Evolutionary conservation across 768 basidiomycete genomes (phyloP).

Genomic region (Russula sp.): DNA sequence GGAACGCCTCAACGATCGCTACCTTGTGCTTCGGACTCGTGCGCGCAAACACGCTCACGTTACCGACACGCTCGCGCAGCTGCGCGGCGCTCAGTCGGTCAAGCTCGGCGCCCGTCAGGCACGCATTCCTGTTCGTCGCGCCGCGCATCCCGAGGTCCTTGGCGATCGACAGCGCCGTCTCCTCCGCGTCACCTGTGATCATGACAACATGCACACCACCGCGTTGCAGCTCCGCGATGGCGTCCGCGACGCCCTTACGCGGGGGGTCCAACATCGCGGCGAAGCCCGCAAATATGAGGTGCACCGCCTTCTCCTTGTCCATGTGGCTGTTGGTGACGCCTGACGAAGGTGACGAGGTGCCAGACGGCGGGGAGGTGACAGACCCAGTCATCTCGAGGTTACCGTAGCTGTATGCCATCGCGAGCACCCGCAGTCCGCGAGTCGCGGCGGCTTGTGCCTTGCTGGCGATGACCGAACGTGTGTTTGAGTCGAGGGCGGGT

Average conservation of each 20-base stretch:
- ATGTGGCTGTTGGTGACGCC: slow-evolving; percentile 29
- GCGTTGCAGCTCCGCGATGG: slow-evolving; percentile 70
- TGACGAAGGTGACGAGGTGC: slow-evolving; percentile 26
- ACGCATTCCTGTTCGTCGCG: slow-evolving; percentile 33
- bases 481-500: slow-evolving; percentile 65
- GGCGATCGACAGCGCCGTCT: slow-evolving; percentile 86
- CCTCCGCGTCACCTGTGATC: slow-evolving; percentile 95
- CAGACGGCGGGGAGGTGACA: slow-evolving; percentile 21
- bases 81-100: slow-evolving; percentile 80
- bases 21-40: slow-evolving; percentile 98
- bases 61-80: slow-evolving; percentile 74
- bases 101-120: slow-evolving; percentile 53
- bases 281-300: slow-evolving; percentile 86
- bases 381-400: slow-evolving; percentile 37
- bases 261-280: slow-evolving; percentile 96
- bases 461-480: slow-evolving; percentile 57
- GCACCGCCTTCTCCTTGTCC: slow-evolving; percentile 33
- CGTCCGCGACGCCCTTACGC: slow-evolving; percentile 86
- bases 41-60: slow-evolving; percentile 85
- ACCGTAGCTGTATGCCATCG: slow-evolving; percentile 85
- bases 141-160: slow-evolving; percentile 77
- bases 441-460: slow-evolving; percentile 69
- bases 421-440: slow-evolving; percentile 79
- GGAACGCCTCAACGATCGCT: slow-evolving; percentile 93
- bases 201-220: slow-evolving; percentile 96